Base-by-base conservation (phyloP, 192 early-diverging fungal genomes). In the Pecoramyces ruminantium region DNA sequence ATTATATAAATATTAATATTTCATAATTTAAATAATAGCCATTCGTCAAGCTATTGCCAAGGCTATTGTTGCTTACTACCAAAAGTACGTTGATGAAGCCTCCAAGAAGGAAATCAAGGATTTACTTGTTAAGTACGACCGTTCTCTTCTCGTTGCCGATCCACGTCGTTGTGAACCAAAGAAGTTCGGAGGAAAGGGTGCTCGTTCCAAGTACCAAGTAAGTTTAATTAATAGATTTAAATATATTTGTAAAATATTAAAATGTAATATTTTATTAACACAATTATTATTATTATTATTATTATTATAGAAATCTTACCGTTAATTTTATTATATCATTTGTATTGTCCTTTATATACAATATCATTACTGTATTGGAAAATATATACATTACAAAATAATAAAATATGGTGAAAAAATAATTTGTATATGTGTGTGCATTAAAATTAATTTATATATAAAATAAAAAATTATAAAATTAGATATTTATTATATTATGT, bases 101-200 rank as follows among this genome's bases (percentile, higher is more conserved):
- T 94, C 96, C 86, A 99, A 99, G 95, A 97, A 97, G 92, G 96
- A 98, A 90, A 95, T 99, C 90, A 97, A 96, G 92, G 95, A 96
- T 84, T 89, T 93, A 79, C 90, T 96, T 80, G 88, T 93, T 42
- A 80, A 30, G 80, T 80, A 95, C 92, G 97, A 99, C 92, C 94
- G 96, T 90, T 92, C 95, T 84, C 95, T 99, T 78, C 93, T 99
- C 78, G 97, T 99, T 83, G 96, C 96, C 81, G 96, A 98, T 88
- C 96, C 96, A 82, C 96, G 97, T 89, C 96, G 97, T 85, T 95
- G 94, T 89, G 97, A 99, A 87, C 95, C 97, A 89, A 99, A 99
- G 96, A 99, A 98, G 93, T 99, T 99, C 86, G 97, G 96, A 89
- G 97, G 97, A 92, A 89, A 89, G 83, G 97, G 97, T 95, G 97